Base-by-base conservation (phyloP, 2,329 filamentous ascomycete genomes). In the Colletotrichum truncatum region DNA sequence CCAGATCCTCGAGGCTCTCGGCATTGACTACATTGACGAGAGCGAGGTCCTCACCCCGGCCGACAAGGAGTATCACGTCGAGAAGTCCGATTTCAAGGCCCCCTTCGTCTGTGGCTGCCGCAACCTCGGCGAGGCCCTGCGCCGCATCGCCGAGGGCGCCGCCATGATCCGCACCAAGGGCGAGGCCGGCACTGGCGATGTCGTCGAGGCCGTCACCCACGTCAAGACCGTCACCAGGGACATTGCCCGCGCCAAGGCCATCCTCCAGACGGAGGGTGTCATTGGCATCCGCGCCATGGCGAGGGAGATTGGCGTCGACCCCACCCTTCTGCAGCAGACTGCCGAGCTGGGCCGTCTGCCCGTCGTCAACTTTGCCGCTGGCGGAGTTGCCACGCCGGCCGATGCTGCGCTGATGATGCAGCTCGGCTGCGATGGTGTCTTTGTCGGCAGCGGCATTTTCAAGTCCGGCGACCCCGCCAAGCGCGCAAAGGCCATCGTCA, bases 121-220 rank as follows among this genome's bases (percentile, higher is more conserved):
- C 68, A 94, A 97, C 84, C 85, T 98, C 11, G 94, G 94, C 67
- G 96, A 99, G 84, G 96, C 96, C 14, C 88, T 99, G 60, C 87
- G 96, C 60, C 88, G 96, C 68, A 94, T 99, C 75, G 88, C 89
- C 68, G 96, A 98, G 83, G 96, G 96, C 69, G 96, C 96, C 9
- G 95, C 95, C 74, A 98, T 99, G 95, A 98, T 99, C 81, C 91
- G 96, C 73, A 99, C 96, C 70, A 99, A 98, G 85, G 96, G 96
- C 70, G 96, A 99, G 83, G 96, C 96, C 36, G 96, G 96, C 68
- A 98, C 96, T 1, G 96, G 96, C 68, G 96, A 99, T 77, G 93
- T 99, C 55, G 92, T 98, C 73, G 95, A 98, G 84, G 96, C 96
- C 18, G 95, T 98, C 51, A 90, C 92, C 75, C 96, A 99, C 86